Evolutionary conservation across 768 basidiomycete species (phyloP), one percentile per base, ranked within the genome.

Genomic region (Nidularia sp.): DNA sequence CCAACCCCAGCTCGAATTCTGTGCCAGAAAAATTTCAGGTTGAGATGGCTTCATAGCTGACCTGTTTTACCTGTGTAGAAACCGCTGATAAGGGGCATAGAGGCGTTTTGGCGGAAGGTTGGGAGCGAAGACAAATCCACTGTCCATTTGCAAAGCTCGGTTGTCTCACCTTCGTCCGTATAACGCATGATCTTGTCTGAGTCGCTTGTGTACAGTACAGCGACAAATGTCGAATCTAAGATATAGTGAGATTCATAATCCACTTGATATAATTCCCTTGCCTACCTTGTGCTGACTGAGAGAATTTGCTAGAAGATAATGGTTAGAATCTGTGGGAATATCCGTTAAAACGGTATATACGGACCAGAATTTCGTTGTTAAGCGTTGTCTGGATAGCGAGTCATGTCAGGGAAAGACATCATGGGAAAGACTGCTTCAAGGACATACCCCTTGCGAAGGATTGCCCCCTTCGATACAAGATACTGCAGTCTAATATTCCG

Each of bases 1-100:
- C 90, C 54, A 93, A 69, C 6, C 86, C 90, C 2, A 93, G 79
- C 64, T 92, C 90, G 57, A 92, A 93, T 63, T 92, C 89, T 90
- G 42, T 18, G 18, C 18, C 18, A 18, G 18, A 43, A 41, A 39
- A 50, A 56, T 25, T 48, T 32, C 44, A 15, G 39, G 48, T 50
- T 6, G 2, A 48, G 39, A 18, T 39, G n/a, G 48, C 43, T 34
- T 46, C 45, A 44, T 48, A 34, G 45, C 52, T 32, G 13, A 34
- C 48, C 31, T 5, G 31, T 15, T 39, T 18, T 57, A 86, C 88
- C 90, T 48, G 88, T 90, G 62, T 89, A 93, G 68, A 92, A 93
- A 6, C 89, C 90, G 47, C 74, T 73, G 36, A 71, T 64, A 42
- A 78, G 74, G 7, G 82, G 76, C 52, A 73, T 60, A n/a, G 69